Conservation (phyloP, 2,329 filamentous ascomycete genomes). For the Xylaria sp. region DNA sequence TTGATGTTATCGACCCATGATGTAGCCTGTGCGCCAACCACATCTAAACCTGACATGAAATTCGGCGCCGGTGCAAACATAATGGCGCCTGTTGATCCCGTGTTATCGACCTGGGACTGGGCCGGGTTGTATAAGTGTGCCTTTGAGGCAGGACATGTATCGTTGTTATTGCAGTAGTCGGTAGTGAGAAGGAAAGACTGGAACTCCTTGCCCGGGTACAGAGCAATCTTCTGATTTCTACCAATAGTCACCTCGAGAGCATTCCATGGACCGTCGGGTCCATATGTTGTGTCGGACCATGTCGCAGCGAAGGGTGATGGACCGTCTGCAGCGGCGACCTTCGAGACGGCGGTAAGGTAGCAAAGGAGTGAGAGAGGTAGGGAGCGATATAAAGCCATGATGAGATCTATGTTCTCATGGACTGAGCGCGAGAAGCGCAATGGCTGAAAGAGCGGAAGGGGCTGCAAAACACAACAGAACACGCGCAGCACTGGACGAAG, state of each 20-base stretch:
- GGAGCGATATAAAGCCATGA: constrained; percentile 23
- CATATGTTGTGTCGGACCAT: constrained; percentile 30
- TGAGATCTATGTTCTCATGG: constrained; percentile 5
- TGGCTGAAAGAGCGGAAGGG: constrained; percentile 2
- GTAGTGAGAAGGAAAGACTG: constrained; percentile 28
- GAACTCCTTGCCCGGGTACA: constrained; percentile 31
- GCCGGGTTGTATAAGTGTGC: constrained; percentile 29
- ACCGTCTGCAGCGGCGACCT: constrained; percentile 12
- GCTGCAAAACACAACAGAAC: not conserved
- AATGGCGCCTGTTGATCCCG: constrained; percentile 25
- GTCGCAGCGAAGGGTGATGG: constrained; percentile 22
- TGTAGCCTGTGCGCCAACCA: constrained; percentile 19
- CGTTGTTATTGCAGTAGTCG: constrained; percentile 29
- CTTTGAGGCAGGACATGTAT: constrained; percentile 25
- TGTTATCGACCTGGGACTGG: constrained; percentile 24
- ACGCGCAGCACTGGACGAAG: not conserved
- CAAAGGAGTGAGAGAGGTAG: constrained; percentile 24
- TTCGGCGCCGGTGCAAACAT: constrained; percentile 19
- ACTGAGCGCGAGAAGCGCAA: constrained; percentile 16
- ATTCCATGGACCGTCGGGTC: constrained; percentile 35
- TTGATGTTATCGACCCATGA: constrained; percentile 30
- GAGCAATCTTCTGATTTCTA: constrained; percentile 22
- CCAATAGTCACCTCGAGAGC: constrained; percentile 28
- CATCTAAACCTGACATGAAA: constrained; percentile 27
- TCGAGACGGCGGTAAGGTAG: constrained; percentile 21